Percentiles rank a stretch among this genome's conserved stretches.
Evolutionary conservation across 345 rosid species (phyloP).

Genomic region (Aquilaria malaccensis): DNA sequence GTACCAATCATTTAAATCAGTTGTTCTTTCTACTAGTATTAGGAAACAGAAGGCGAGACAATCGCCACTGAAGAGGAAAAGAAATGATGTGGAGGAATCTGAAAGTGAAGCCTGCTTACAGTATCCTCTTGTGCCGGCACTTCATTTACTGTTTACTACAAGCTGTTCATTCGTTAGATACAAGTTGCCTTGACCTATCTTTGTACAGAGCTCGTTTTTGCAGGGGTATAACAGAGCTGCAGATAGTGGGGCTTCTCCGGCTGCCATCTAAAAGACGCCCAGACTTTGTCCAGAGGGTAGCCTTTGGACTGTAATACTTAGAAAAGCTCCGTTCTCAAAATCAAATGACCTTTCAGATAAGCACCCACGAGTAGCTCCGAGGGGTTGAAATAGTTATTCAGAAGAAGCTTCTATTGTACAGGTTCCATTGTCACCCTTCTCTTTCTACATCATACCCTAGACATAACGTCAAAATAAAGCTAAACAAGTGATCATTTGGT

Average conservation of each 20-base stretch:
- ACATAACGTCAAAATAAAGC: too few species aligned
- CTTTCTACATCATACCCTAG: too few species aligned
- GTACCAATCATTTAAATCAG: conserved; percentile 80
- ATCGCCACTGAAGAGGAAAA: conserved; percentile 52
- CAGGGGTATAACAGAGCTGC: conserved; percentile 81
- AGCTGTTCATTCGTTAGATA: too few species aligned
- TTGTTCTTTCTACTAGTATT: conserved; percentile 26
- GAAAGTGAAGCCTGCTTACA: conserved; percentile 63
- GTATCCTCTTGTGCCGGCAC: conserved; percentile 51
- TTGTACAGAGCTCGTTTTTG: conserved; percentile 74
- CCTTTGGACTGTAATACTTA: conserved; percentile 49
- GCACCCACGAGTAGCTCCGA: too few species aligned
- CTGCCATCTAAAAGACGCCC: conserved; percentile 87
- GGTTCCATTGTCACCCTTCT: too few species aligned
- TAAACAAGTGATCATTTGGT: too few species aligned
- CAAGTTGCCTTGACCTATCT: conserved; percentile 33
- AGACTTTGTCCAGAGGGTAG: conserved; percentile 82
- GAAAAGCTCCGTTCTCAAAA: too few species aligned
- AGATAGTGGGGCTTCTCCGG: conserved; percentile 79
- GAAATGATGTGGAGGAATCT: conserved; percentile 38
- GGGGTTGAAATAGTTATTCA: too few species aligned
- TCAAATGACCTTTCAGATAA: too few species aligned
- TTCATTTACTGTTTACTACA: too few species aligned
- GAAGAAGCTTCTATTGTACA: too few species aligned
- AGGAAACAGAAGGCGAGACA: conserved; percentile 48